Conservation (phyloP, 73 alveolate species). For the Paramecium biaurelia region DNA sequence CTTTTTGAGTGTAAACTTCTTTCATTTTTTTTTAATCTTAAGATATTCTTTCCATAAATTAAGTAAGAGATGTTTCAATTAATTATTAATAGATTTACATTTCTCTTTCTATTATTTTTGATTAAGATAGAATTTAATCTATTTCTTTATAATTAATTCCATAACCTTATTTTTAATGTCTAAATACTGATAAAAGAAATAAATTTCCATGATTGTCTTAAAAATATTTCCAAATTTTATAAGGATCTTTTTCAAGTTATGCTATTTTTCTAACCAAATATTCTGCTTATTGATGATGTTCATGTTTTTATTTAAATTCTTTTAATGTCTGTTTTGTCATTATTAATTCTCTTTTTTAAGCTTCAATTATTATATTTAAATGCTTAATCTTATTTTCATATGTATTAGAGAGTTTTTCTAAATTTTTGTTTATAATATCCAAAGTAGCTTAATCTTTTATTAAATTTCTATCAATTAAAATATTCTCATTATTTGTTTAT, state of each 20-base stretch:
- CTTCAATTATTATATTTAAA: background rate
- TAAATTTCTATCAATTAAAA: background rate
- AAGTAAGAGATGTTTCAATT: background rate
- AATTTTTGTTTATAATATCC: background rate
- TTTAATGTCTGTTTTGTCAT: background rate
- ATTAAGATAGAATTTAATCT: background rate
- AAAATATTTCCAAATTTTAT: background rate
- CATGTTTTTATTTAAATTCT: background rate
- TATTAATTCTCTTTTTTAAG: background rate
- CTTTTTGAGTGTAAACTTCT: background rate
- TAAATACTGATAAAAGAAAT: background rate
- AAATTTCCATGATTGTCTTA: background rate
- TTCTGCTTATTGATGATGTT: background rate
- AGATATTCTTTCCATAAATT: background rate
- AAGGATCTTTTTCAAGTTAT: background rate
- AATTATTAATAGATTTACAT: background rate
- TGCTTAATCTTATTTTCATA: background rate
- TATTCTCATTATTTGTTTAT: background rate
- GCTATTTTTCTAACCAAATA: background rate
- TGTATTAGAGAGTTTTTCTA: background rate
- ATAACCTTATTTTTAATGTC: background rate
- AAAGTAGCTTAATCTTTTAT: constrained; percentile 12
- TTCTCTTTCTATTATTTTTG: background rate
- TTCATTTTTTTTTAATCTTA: background rate
- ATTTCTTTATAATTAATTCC: background rate